These are phyloP conservation scores for Phycomyces blakesleeanus DNA, from an alignment of 192 early-diverging fungal species.

Conservation along the genomic window DNA sequence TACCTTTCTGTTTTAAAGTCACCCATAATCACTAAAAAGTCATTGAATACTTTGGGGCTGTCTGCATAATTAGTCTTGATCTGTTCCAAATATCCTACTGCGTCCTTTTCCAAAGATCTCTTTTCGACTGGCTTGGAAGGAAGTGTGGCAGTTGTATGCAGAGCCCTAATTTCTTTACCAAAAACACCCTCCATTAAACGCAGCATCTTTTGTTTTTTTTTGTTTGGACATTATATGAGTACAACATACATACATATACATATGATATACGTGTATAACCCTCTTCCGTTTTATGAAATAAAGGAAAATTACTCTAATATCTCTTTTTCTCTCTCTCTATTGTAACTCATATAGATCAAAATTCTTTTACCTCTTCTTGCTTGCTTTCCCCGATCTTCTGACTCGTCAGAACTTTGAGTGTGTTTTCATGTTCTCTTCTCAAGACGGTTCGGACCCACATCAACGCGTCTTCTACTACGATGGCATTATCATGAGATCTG, in stretches of 20 bases:
- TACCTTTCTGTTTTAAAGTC: slow-evolving; percentile 31
- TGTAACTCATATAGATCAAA: background rate
- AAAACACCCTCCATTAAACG: slow-evolving; percentile 11
- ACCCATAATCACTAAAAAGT: slow-evolving; percentile 25
- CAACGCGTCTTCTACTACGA: slow-evolving; percentile 10
- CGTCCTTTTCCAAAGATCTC: slow-evolving; percentile 18
- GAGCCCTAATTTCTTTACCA: slow-evolving; percentile 12
- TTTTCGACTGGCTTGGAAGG: background rate
- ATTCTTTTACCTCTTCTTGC: background rate
- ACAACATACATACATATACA: slow-evolving; percentile 3
- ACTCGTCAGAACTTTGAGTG: background rate
- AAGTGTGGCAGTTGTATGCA: background rate
- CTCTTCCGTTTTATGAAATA: no score
- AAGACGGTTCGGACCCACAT: slow-evolving; percentile 25
- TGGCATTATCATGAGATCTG: background rate
- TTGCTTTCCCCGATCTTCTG: background rate
- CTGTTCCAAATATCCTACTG: slow-evolving; percentile 25
- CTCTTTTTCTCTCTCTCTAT: background rate
- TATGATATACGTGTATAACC: background rate
- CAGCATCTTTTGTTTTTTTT: background rate
- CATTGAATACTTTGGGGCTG: slow-evolving; percentile 14
- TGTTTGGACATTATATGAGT: background rate
- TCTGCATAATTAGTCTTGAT: slow-evolving; percentile 9
- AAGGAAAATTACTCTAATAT: background rate
- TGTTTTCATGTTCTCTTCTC: slow-evolving; percentile 13